Percentiles rank a stretch among this genome's conserved stretches.
phyloP scores from a whole-genome alignment of 169 alveolate genomes.

The Plasmodium adleri region DNA sequence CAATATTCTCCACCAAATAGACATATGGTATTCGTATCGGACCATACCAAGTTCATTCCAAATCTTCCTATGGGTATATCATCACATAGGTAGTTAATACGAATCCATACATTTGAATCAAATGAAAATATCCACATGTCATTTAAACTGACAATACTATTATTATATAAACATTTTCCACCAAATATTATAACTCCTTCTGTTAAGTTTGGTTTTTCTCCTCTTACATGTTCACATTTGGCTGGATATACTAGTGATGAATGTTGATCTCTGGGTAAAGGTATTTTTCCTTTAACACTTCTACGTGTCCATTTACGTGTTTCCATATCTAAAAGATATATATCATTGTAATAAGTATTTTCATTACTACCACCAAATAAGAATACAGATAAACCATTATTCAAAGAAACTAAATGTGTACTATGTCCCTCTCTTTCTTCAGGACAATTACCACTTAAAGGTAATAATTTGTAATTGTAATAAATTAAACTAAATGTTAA shows the following conservation, averaged over 20 bases:
- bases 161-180: constrained; percentile 78
- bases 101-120: constrained; percentile 87
- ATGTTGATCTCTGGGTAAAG: constrained; percentile 91
- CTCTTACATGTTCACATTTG: constrained; percentile 86
- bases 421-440: constrained; percentile 89
- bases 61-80: constrained; percentile 90
- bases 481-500: constrained; percentile 87
- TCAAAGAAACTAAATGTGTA: constrained; percentile 85
- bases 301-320: constrained; percentile 83
- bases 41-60: constrained; percentile 91
- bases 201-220: constrained; percentile 74
- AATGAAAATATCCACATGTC: constrained; percentile 92
- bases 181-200: constrained; percentile 76
- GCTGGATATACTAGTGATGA: constrained; percentile 90
- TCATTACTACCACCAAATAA: constrained; percentile 90
- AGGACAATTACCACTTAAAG: constrained; percentile 88
- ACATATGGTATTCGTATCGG: constrained; percentile 88
- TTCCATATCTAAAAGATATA: constrained; percentile 88
- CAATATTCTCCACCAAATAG: constrained; percentile 92
- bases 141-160: constrained; percentile 85
- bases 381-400: constrained; percentile 83
- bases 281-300: constrained; percentile 82
- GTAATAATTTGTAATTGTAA: constrained; percentile 86
- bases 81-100: constrained; percentile 86
- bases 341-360: constrained; percentile 86